Conservation (phyloP, 2,329 filamentous ascomycete species). For the Botrytis galanthina region DNA sequence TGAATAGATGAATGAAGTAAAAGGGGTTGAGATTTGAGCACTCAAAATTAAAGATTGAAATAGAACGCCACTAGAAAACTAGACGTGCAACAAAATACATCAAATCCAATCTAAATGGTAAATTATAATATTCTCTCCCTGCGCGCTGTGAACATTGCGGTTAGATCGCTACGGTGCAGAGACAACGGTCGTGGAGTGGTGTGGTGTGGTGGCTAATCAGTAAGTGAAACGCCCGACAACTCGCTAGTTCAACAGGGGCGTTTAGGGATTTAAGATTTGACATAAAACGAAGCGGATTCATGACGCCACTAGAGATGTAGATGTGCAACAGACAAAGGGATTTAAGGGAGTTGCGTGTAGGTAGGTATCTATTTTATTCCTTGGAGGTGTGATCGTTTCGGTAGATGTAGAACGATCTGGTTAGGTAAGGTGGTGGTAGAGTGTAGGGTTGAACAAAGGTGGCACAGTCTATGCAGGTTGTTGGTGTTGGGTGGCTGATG, state of each 20-base stretch:
- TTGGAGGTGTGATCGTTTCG: not conserved
- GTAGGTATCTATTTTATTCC: not conserved
- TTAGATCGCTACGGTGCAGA: not conserved
- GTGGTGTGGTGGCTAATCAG: not conserved
- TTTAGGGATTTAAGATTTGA: not conserved
- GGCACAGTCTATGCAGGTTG: not conserved
- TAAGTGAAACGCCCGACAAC: not conserved
- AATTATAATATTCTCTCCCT: not conserved
- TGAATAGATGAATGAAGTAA: not conserved
- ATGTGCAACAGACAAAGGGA: slow-evolving; percentile 2
- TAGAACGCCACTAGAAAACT: not conserved
- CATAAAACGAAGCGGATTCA: not conserved
- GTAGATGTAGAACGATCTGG: not conserved
- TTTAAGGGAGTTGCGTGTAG: no score
- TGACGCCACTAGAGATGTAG: slow-evolving; percentile 11
- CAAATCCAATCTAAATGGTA: not conserved
- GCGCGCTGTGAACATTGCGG: not conserved
- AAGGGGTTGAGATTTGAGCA: not conserved
- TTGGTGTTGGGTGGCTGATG: not conserved
- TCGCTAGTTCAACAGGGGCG: not conserved
- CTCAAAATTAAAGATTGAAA: not conserved
- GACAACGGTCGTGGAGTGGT: not conserved
- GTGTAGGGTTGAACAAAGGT: not conserved
- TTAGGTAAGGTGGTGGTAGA: not conserved
- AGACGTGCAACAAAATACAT: not conserved